Base-by-base conservation (phyloP, 129 eudicot species). In the Pseudognaphalium luteoalbum region DNA sequence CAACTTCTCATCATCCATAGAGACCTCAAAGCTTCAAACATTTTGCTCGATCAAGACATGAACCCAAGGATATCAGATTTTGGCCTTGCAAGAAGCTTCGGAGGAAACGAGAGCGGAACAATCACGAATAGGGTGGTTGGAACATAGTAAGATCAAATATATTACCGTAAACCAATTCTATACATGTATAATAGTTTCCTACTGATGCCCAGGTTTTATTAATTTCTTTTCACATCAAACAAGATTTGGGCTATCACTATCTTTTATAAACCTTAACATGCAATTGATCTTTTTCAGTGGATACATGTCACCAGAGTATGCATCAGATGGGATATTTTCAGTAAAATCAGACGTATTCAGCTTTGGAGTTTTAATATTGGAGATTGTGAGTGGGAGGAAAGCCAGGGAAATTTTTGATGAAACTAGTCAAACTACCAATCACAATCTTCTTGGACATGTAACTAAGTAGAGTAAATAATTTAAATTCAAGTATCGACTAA, bases 41-140 rank as follows among this genome's bases (percentile, higher is more conserved):
- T 81, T 57, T 50, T 85, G 41, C 70, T 85, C 29, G 88, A 85
- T 70, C 29, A 22, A 20, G 76, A 85, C 17, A 58, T 85, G 74
- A 74, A 81, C 20, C 81, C 88, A 0, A 85, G 75, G 64, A 85
- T 85, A 54, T 81, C 88, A 64, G 88, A 85, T 74, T 81, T 85
- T 74, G 86, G 88, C 56, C 39, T 81, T 28, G 88, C 86, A 0
- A 81, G 84, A 81, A 78, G 62, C 28, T 59, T 85, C 42, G 68
- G 66, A 70, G 86, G 78, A 69, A 66, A 71, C 19, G 79, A 81
- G 69, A 65, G 28, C 10, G 64, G 58, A 58, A 71, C 59, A 44
- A 85, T 81, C n/a, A 81, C 66, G 25, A 56, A 67, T 3, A 62
- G 68, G 66, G 81, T 85, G 5, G 76, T 81, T 6, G 88, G 88